Evolutionary conservation across 805 yeast species (phyloP).

Genomic region (Komagataella pseudopastoris): DNA sequence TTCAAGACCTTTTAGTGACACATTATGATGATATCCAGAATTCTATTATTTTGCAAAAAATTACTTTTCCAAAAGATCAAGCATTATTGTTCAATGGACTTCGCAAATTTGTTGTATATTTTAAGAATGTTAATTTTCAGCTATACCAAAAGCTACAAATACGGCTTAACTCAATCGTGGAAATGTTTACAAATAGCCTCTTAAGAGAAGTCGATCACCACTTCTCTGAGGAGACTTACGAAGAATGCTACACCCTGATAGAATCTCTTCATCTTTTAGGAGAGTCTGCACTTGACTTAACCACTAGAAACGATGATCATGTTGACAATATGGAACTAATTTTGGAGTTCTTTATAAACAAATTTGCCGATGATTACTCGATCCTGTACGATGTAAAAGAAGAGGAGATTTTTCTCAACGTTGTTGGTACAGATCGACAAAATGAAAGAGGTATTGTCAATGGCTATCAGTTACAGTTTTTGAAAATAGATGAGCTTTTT

Average conservation of each 20-base stretch:
- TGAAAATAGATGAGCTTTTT: conserved; percentile 12
- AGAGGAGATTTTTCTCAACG: conserved; percentile 3
- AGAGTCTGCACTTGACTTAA: conserved; percentile 10
- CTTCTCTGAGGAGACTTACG: conserved; percentile 31
- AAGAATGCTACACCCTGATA: conserved; percentile 17
- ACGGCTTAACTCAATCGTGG: conserved; percentile 39
- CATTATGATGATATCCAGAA: conserved; percentile 19
- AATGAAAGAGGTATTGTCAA: conserved; percentile 12
- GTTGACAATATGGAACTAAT: conserved; percentile 20
- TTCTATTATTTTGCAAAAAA: conserved; percentile 14
- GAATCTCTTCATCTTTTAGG: neutral
- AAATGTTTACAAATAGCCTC: conserved; percentile 60
- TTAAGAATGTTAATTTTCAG: conserved; percentile 5
- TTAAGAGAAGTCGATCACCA: conserved; percentile 54
- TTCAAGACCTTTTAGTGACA: conserved; percentile 15
- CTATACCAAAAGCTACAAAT: conserved; percentile 14
- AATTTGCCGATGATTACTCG: conserved; percentile 15
- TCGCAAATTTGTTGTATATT: conserved; percentile 12
- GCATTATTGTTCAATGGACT: conserved; percentile 17
- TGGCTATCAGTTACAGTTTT: neutral
- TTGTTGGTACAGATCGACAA: conserved; percentile 13
- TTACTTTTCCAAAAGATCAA: conserved; percentile 16
- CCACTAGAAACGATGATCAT: conserved; percentile 12
- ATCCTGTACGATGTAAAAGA: conserved; percentile 10
- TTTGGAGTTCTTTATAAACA: conserved; percentile 17